These are phyloP conservation scores for Zostera marina DNA, from an alignment of 116 monocot genomes.

Conservation along the genomic window DNA sequence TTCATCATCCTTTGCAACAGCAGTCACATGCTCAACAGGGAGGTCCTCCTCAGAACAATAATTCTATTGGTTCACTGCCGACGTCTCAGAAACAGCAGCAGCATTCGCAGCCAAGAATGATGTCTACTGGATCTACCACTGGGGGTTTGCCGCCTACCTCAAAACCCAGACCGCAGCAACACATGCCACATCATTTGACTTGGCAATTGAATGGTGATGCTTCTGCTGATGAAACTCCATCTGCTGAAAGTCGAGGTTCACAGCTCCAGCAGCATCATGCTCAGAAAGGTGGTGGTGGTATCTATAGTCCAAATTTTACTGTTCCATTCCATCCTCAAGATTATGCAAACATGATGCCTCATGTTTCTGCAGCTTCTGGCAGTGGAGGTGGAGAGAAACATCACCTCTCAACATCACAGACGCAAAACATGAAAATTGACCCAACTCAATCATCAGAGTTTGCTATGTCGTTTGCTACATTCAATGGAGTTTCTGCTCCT, in stretches of 20 bases:
- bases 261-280: constrained; percentile 18
- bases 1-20: constrained; percentile 38
- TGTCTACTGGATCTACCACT: background rate
- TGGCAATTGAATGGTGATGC: constrained; percentile 26
- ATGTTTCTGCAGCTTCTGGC: constrained; percentile 20
- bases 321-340: constrained; percentile 58
- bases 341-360: constrained; percentile 42
- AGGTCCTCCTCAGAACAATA: constrained; percentile 42
- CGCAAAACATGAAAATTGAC: constrained; percentile 39
- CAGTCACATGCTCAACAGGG: constrained; percentile 14
- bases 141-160: constrained; percentile 9
- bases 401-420: constrained; percentile 8
- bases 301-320: constrained; percentile 32
- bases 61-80: constrained; percentile 44
- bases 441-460: constrained; percentile 47
- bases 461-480: constrained; percentile 57
- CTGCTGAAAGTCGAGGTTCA: constrained; percentile 21
- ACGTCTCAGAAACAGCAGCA: constrained; percentile 54
- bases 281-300: constrained; percentile 11
- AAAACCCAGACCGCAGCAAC: constrained; percentile 12
- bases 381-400: constrained; percentile 32
- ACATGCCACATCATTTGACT: constrained; percentile 9
- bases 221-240: constrained; percentile 24
- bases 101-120: background rate
- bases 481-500: constrained; percentile 20